phyloP scores from a whole-genome alignment of 1,139 yeast species.

The Blastobotrys buckinghamii region DNA sequence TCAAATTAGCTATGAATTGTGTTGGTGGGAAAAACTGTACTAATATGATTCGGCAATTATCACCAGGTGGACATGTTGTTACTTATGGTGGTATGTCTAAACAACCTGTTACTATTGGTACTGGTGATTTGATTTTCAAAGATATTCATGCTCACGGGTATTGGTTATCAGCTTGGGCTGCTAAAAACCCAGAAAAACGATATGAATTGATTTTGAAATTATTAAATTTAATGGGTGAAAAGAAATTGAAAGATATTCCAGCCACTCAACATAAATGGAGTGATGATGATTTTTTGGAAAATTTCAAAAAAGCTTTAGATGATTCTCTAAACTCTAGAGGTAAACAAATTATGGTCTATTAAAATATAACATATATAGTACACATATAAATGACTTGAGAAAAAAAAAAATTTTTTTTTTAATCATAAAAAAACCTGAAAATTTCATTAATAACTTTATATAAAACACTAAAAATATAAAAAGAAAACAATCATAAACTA shows the following conservation, averaged over 20 bases:
- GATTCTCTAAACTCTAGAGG: conserved; percentile 40
- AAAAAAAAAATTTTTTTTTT: not conserved
- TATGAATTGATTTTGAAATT: conserved; percentile 53
- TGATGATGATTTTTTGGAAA: conserved; percentile 39
- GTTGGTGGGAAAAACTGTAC: conserved; percentile 88
- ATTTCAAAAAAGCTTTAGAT: conserved; percentile 49
- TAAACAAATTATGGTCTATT: conserved; percentile 31
- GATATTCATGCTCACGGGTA: conserved; percentile 81
- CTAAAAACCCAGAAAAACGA: conserved; percentile 59
- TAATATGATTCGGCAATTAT: conserved; percentile 72
- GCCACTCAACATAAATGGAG: conserved; percentile 44
- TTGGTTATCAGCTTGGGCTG: conserved; percentile 84
- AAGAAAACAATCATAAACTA: not conserved
- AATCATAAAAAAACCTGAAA: not conserved
- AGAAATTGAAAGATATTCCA: conserved; percentile 56
- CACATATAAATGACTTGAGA: no score
- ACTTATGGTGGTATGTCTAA: conserved; percentile 98
- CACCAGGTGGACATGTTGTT: conserved; percentile 63
- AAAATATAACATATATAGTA: not conserved
- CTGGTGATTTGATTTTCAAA: conserved; percentile 84
- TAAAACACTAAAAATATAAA: no score
- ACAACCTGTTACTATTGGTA: conserved; percentile 87
- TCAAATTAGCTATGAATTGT: conserved; percentile 81
- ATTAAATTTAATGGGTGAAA: conserved; percentile 47
- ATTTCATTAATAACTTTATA: no score